Evolutionary conservation across 257 asterid genomes (phyloP).

Genomic region (Prunella vulgaris): DNA sequence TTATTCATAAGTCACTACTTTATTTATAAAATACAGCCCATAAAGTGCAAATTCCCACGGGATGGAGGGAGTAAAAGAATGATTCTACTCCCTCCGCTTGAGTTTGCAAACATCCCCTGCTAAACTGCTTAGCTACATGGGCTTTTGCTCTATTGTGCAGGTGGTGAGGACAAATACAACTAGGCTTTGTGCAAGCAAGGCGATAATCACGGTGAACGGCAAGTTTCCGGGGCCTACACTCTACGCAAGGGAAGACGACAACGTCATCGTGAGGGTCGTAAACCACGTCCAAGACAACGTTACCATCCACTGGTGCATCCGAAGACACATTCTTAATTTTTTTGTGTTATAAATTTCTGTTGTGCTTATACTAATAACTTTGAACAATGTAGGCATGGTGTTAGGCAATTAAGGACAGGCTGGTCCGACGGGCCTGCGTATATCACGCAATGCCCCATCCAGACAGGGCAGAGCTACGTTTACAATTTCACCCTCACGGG

Average conservation of each 20-base stretch:
- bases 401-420: conserved; percentile 60
- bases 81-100: too few species aligned
- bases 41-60: too few species aligned
- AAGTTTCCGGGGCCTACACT: conserved; percentile 77
- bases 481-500: conserved; percentile 65
- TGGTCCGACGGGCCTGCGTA: conserved; percentile 85
- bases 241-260: conserved; percentile 69
- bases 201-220: conserved; percentile 55
- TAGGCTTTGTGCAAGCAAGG: conserved; percentile 52
- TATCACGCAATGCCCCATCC: conserved; percentile 72
- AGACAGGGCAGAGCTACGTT: conserved; percentile 50
- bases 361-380: not conserved
- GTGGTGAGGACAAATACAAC: conserved; percentile 47
- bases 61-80: too few species aligned
- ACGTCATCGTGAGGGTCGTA: conserved; percentile 47
- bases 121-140: not conserved
- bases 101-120: too few species aligned
- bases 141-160: conserved; percentile 25
- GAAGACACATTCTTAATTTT: not conserved
- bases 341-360: not conserved
- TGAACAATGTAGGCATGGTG: conserved; percentile 58
- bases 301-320: conserved; percentile 70
- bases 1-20: too few species aligned
- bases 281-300: conserved; percentile 64
- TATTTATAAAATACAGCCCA: too few species aligned